phyloP scores from a whole-genome alignment of 2,329 filamentous ascomycete species.

The Ceratocystis albifundus region DNA sequence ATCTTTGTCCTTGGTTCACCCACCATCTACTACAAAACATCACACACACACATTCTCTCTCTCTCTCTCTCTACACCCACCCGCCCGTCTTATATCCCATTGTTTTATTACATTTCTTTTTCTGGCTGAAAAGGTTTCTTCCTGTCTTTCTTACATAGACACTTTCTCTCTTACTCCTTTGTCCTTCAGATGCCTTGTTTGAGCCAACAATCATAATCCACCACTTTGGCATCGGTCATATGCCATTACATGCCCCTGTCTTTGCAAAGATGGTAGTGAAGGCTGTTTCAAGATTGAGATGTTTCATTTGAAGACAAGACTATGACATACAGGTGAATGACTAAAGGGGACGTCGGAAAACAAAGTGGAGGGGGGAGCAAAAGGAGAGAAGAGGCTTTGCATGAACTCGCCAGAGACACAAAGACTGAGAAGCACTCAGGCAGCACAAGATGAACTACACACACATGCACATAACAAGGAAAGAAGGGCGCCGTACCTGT shows the following conservation, averaged over 20 bases:
- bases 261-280: constrained; percentile 5
- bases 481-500: not conserved
- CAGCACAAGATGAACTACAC: no score
- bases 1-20: constrained; percentile 19
- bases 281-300: no score
- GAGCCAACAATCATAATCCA: constrained; percentile 8
- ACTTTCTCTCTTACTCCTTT: not conserved
- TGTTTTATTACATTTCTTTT: constrained; percentile 23
- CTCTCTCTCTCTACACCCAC: constrained; percentile 11
- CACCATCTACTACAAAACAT: constrained; percentile 12
- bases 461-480: not conserved
- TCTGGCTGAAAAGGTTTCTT: constrained; percentile 5
- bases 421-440: not conserved
- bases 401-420: not conserved
- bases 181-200: constrained; percentile 11
- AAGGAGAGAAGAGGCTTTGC: not conserved
- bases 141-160: constrained; percentile 2
- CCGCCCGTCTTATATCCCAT: constrained; percentile 19
- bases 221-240: not conserved
- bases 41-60: not conserved
- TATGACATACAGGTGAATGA: not conserved
- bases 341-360: not conserved
- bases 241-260: not conserved
- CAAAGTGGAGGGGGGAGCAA: not conserved
- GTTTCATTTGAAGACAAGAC: not conserved